Evolutionary conservation across 805 yeast genomes (phyloP).

Genomic region (Yarrowia sp.): DNA sequence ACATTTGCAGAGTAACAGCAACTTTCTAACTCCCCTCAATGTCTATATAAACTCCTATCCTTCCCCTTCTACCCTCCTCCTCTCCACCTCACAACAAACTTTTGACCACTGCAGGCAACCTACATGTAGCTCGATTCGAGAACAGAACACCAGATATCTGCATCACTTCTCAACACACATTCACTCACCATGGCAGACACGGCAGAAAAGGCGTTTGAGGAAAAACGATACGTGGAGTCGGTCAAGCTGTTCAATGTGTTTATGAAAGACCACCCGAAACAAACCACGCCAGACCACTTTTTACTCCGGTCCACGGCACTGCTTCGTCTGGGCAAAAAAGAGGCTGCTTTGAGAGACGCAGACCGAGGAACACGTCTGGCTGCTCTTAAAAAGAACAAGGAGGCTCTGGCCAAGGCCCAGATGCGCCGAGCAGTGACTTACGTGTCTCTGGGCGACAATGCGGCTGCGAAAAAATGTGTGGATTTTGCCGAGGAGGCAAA

Average conservation of each 20-base stretch:
- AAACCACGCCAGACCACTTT: slow-evolving; percentile 26
- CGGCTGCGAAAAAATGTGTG: slow-evolving; percentile 34
- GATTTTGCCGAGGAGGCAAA: slow-evolving; percentile 30
- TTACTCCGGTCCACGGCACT: slow-evolving; percentile 30
- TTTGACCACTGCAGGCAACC: background rate
- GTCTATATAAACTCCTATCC: no score
- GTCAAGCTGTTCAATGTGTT: slow-evolving; percentile 16
- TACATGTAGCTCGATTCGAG: no score
- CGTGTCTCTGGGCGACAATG: slow-evolving; percentile 29
- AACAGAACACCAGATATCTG: no score
- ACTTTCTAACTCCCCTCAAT: no score
- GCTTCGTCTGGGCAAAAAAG: slow-evolving; percentile 27
- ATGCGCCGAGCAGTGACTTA: slow-evolving; percentile 38
- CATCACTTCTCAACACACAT: background rate
- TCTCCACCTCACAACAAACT: background rate
- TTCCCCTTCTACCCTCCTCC: no score
- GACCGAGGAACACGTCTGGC: slow-evolving; percentile 30
- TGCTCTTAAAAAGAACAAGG: background rate
- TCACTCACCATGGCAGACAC: background rate
- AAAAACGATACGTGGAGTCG: slow-evolving; percentile 27
- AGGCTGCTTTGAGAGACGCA: slow-evolving; percentile 32
- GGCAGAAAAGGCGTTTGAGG: slow-evolving; percentile 11
- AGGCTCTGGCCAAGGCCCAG: slow-evolving; percentile 34
- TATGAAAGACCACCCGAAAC: slow-evolving; percentile 24
- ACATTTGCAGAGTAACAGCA: no score